Evolutionary conservation across 495 filamentous ascomycete genomes (phyloP).

Genomic region (Podospora fimiseda): DNA sequence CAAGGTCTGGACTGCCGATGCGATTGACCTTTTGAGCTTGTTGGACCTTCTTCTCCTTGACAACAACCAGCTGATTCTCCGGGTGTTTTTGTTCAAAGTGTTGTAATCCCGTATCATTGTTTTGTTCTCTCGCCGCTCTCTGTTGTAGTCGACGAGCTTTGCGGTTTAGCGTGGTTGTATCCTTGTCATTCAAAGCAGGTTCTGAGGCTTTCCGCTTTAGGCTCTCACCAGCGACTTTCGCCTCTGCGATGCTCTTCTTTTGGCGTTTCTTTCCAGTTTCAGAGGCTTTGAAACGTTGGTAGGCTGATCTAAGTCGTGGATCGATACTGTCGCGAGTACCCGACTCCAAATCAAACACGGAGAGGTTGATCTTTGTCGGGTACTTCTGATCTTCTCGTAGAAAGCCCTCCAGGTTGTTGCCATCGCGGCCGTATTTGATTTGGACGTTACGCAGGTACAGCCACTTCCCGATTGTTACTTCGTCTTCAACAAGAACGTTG

Average conservation of each 20-base stretch:
- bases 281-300: constrained; percentile 58
- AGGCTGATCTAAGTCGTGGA: constrained; percentile 52
- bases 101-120: too few species aligned
- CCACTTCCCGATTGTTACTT: constrained; percentile 54
- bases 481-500: constrained; percentile 39
- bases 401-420: constrained; percentile 60
- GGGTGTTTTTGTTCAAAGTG: too few species aligned
- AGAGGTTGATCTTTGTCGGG: constrained; percentile 49
- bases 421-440: constrained; percentile 51
- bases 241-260: constrained; percentile 29
- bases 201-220: constrained; percentile 21
- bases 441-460: constrained; percentile 66
- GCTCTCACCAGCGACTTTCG: constrained; percentile 13
- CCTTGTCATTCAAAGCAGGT: constrained; percentile 10
- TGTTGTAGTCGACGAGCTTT: constrained; percentile 2
- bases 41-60: too few species aligned
- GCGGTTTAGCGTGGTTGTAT: constrained; percentile 13
- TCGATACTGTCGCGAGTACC: constrained; percentile 37
- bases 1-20: constrained; percentile 6
- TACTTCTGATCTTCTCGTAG: constrained; percentile 56
- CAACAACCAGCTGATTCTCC: too few species aligned
- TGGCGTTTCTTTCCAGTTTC: constrained; percentile 47
- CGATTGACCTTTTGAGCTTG: too few species aligned
- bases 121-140: too few species aligned
- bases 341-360: constrained; percentile 17